These are phyloP conservation scores for Teratosphaeria viscida DNA, from an alignment of 2,329 filamentous ascomycete genomes.

Conservation along the genomic window DNA sequence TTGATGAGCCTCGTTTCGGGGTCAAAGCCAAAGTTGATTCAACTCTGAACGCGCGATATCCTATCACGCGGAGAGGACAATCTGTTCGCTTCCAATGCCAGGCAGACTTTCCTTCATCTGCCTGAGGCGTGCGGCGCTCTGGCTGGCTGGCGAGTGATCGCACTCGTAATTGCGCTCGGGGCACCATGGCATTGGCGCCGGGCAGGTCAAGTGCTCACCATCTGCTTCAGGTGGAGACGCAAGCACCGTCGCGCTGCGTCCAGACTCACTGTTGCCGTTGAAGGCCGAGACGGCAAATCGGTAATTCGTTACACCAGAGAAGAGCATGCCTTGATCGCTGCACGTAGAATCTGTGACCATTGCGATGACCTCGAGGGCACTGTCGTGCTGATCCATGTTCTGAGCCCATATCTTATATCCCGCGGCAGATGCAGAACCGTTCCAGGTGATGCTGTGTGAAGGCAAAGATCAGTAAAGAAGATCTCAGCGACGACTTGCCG, in stretches of 20 bases:
- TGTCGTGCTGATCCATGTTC: neutral
- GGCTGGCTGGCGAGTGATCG: neutral
- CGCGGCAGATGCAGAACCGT: neutral
- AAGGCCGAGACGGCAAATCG: neutral
- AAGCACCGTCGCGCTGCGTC: neutral
- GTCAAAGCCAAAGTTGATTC: too few relatives aligned
- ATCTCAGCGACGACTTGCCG: neutral
- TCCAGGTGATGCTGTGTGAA: neutral
- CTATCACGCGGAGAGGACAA: neutral
- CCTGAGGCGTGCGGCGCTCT: neutral
- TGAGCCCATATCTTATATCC: neutral
- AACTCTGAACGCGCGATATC: neutral
- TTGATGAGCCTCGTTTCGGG: too few relatives aligned
- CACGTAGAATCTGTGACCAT: neutral
- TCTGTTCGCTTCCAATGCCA: neutral
- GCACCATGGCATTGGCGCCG: neutral
- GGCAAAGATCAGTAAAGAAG: neutral
- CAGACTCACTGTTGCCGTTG: neutral
- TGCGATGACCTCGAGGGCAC: neutral
- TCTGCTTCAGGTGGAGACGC: neutral
- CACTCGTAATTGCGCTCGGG: neutral
- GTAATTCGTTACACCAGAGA: neutral
- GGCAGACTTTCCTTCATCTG: neutral
- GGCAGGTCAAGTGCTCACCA: neutral
- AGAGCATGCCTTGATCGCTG: neutral